Conservation (phyloP, 73 alveolate species). For the Breviolum minutum region DNA sequence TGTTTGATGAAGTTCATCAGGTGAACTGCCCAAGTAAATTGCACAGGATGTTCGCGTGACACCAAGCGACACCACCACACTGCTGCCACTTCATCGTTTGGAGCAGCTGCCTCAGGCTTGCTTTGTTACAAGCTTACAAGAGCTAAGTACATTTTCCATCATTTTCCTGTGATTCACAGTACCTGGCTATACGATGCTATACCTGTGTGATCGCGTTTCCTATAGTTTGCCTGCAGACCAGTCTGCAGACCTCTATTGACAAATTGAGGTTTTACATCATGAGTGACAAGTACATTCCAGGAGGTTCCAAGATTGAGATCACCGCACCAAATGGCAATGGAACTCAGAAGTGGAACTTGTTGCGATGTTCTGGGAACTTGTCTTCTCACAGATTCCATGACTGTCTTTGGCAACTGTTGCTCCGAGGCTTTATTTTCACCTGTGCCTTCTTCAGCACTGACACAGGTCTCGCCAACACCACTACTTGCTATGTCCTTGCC, state of each 20-base stretch:
- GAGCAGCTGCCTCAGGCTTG: slow-evolving; percentile 19
- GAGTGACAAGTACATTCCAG: slow-evolving; percentile 95
- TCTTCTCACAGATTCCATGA: not conserved
- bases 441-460: slow-evolving; percentile 91
- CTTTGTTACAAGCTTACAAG: not conserved
- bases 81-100: slow-evolving; percentile 75
- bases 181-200: not conserved
- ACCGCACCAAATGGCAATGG: slow-evolving; percentile 55
- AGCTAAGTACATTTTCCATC: not conserved
- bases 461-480: slow-evolving; percentile 82
- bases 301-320: slow-evolving; percentile 93
- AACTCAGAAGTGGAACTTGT: not conserved
- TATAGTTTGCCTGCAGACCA: too few species aligned
- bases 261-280: slow-evolving; percentile 64
- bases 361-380: not conserved
- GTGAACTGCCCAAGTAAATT: not conserved
- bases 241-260: not conserved
- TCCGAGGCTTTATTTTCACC: slow-evolving; percentile 52
- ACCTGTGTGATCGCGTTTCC: too few species aligned
- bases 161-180: not conserved
- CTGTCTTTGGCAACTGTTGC: not conserved
- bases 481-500: slow-evolving; percentile 47
- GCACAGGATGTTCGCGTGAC: slow-evolving; percentile 79
- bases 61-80: slow-evolving; percentile 68
- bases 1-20: not conserved